Evolutionary conservation across 1,284 basidiomycete genomes (phyloP).

Genomic region (Spongispora temasekensis): DNA sequence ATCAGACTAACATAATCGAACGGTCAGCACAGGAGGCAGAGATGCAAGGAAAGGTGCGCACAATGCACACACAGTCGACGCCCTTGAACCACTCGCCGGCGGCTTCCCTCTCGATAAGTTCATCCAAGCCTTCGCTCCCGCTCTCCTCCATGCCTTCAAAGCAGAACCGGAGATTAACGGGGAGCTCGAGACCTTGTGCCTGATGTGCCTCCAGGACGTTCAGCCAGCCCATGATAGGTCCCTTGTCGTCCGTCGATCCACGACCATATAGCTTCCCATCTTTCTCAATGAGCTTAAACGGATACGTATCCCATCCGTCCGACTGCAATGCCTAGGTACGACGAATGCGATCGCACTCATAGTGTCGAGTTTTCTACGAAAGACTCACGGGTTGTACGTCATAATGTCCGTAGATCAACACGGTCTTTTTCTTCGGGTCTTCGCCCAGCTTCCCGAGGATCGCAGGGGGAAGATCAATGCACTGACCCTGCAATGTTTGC

Average conservation of each 20-base stretch:
- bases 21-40: background rate
- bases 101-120: slow-evolving; percentile 83
- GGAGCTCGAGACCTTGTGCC: slow-evolving; percentile 73
- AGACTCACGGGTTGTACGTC: slow-evolving; percentile 77
- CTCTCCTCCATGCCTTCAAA: slow-evolving; percentile 99
- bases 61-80: slow-evolving; percentile 95
- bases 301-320: slow-evolving; percentile 92
- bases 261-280: slow-evolving; percentile 84
- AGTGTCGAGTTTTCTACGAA: background rate
- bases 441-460: slow-evolving; percentile 85
- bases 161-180: slow-evolving; percentile 93
- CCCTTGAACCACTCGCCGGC: slow-evolving; percentile 81
- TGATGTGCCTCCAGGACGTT: slow-evolving; percentile 92
- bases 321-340: slow-evolving; percentile 58
- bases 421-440: slow-evolving; percentile 87
- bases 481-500: slow-evolving; percentile 80
- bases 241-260: slow-evolving; percentile 93
- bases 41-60: slow-evolving; percentile 38
- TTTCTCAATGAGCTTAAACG: slow-evolving; percentile 77
- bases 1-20: slow-evolving; percentile 59
- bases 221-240: slow-evolving; percentile 91
- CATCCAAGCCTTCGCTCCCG: slow-evolving; percentile 92
- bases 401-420: slow-evolving; percentile 91
- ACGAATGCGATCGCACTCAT: background rate
- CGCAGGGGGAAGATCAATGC: slow-evolving; percentile 83